Base-by-base conservation (phyloP, 2,329 filamentous ascomycete genomes). In the Acarospora socialis region DNA sequence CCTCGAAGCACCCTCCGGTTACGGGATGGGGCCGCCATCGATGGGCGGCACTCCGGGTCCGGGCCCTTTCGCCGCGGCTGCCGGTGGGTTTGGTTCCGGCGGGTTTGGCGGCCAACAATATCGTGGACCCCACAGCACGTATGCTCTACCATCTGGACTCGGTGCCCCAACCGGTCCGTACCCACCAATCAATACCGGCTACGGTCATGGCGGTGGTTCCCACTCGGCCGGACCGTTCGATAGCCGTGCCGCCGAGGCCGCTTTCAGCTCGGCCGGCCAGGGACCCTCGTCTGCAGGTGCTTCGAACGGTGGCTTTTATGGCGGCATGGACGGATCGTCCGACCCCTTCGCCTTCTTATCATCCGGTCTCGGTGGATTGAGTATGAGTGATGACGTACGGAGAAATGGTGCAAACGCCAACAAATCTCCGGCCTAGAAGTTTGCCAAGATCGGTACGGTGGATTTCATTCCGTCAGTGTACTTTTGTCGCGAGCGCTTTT, bases 241-340 rank as follows among this genome's bases (percentile, higher is more conserved):
- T 52, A 92, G 84, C 63, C 81, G 86, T 41, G 81, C 83, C 40
- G 83, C 87, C 10, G 87, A 95, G 61, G 84, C 84, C 38, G 87
- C 90, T 16, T 98, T 98, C 65, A 81, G 82, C 52, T 81, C 81
- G 23, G 84, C 82, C 22, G 77, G 77, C 46, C 87, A 90, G 45
- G 81, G 81, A 34, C 77, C 78, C 13, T 75, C 77, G 10, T 81
- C 80, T 26, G 77, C 77, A 38, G 81, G 79, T 23, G 74, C 77
- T 20, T 75, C 78, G 24, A 82, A 81, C 59, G 29, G 30, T 35
- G 24, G 26, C 7, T 22, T 13, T 4, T 34, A 36, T 29, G 34
- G 35, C 5, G 35, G 77, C 51, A 56, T 54, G 32, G 64, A 72
- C 26, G 60, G 59, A n/a, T 55, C 61, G 22, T 61, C 57, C 34